A percentile compares a stretch with the other conserved stretches of the same genome.
Conservation (phyloP, 345 rosid genomes). For the Fremontodendron californicum region DNA sequence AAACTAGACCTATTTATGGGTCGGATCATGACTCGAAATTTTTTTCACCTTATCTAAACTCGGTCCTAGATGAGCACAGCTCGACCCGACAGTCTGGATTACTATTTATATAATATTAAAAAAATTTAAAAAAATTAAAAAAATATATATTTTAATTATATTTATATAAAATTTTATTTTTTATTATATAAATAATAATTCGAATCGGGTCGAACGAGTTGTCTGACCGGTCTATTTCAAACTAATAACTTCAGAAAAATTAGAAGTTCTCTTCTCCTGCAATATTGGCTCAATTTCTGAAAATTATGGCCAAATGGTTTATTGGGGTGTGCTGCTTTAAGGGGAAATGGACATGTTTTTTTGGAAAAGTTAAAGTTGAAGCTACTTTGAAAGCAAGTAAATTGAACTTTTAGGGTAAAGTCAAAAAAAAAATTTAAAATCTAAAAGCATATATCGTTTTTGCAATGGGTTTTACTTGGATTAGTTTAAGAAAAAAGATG, state of each 20-base stretch:
- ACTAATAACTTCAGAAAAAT: neutral
- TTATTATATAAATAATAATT: no score
- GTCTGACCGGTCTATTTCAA: no score
- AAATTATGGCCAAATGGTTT: neutral
- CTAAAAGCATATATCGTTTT: neutral
- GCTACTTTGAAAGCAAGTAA: conserved; percentile 6
- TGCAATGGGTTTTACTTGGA: neutral
- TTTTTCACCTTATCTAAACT: no score
- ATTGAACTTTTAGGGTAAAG: neutral
- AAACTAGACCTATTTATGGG: no score
- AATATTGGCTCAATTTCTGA: neutral
- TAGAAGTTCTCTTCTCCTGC: neutral
- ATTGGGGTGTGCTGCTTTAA: neutral
- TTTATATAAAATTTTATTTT: no score
- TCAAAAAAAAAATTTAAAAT: neutral
- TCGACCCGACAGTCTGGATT: no score
- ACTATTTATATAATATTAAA: no score
- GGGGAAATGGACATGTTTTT: neutral
- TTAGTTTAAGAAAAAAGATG: neutral
- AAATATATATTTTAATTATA: no score
- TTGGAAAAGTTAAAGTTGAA: conserved; percentile 12
- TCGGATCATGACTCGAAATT: no score
- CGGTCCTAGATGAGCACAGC: no score
- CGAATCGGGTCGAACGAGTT: no score
- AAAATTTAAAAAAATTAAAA: no score